These are phyloP conservation scores for Gaeumannomyces tritici DNA, from an alignment of 2,329 filamentous ascomycete species.

Conservation along the genomic window DNA sequence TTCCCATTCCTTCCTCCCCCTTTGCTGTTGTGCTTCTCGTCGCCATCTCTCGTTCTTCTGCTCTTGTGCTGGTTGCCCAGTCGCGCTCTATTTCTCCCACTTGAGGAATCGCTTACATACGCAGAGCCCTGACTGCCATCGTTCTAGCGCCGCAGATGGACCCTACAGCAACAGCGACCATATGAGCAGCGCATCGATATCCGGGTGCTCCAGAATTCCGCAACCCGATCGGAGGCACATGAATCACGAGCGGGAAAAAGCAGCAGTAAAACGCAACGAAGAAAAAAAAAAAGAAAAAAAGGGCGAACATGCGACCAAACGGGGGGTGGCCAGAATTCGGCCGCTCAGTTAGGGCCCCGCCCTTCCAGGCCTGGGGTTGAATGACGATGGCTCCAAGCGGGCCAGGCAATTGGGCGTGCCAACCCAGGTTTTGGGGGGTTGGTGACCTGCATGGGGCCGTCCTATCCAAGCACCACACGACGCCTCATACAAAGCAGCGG, in stretches of 20 bases:
- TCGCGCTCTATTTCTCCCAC: neutral
- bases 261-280: neutral
- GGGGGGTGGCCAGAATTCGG: neutral
- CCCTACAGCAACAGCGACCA: neutral
- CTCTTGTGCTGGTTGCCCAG: neutral
- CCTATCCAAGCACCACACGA: neutral
- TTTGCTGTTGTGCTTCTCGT: neutral
- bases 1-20: neutral
- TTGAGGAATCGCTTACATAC: slow-evolving; percentile 3
- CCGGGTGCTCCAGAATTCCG: neutral
- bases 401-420: neutral
- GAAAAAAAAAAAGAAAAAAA: neutral
- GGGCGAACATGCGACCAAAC: neutral
- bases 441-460: neutral
- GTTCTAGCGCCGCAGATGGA: neutral
- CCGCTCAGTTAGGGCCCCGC: neutral
- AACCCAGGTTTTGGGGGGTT: neutral
- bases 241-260: neutral
- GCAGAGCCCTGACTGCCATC: neutral
- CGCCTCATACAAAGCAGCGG: neutral
- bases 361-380: neutral
- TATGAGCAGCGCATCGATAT: neutral
- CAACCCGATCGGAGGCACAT: neutral
- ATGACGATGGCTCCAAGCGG: neutral
- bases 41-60: neutral